Evolutionary conservation across 1,284 basidiomycete species (phyloP), one percentile per base, ranked within the genome.

Genomic region (Moniliophthora roreri): DNA sequence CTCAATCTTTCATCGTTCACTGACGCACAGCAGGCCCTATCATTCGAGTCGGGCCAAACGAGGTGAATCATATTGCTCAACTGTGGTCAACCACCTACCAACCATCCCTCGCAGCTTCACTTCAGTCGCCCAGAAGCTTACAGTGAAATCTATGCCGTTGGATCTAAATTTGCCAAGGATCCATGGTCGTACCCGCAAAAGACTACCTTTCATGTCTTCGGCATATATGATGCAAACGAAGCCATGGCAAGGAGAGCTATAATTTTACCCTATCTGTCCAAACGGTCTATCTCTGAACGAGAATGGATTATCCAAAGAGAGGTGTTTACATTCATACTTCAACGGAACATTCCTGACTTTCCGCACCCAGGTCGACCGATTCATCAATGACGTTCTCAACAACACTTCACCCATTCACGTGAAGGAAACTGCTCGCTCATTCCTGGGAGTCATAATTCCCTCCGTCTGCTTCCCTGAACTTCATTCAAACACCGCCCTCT

Each of bases 101-200:
- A 8, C 10, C 9, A 15, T 26, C 10, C 5, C 13, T 11, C 21
- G 20, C 40, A 66, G 65, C 55, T 69, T 6, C 65, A 66, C 45
- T 69, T 69, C 53, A 47, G 55, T 11, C 55, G 59, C 21, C 58
- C 61, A 2, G 54, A 55, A 8, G 66, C 58, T 5, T 66, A 66
- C 35, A 54, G 55, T 18, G 64, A 65, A 10, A 66, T 68, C 21
- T 65, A 68, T 49, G 52, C 57, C 21, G 16, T 45, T 16, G 53
- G 51, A 28, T 60, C 60, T 24, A 58, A 59, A 46, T 67, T 63
- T 56, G 34, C 50, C 6, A 67, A 66, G 40, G 63, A 67, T 16
- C 21, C 24, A n/a, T n/a, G n/a, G n/a, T 4, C 11, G 4, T 2
- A 46, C 44, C 24, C 28, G 28, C 44, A 46, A 32, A 6, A 16